A percentile compares a stretch with the other conserved stretches of the same genome.
Evolutionary conservation across 1,284 basidiomycete genomes (phyloP).

Genomic region (Apiotrichum siamense): DNA sequence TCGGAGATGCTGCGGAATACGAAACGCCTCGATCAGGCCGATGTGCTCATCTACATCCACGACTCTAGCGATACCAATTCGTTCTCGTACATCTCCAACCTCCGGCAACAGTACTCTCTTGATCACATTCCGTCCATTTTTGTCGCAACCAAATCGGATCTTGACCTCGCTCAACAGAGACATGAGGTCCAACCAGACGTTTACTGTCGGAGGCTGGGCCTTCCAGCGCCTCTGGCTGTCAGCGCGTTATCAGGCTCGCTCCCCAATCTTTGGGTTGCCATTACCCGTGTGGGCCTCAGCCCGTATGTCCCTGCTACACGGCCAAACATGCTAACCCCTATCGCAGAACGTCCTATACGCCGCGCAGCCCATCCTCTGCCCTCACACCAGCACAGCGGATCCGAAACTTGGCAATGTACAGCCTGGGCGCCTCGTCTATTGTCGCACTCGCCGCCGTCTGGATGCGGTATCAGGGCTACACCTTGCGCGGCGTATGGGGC

Average conservation of each 20-base stretch:
- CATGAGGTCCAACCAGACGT: slow-evolving; percentile 98
- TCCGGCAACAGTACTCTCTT: slow-evolving; percentile 93
- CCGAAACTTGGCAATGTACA: slow-evolving; percentile 25
- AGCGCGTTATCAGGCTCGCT: slow-evolving; percentile 64
- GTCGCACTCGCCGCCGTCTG: slow-evolving; percentile 32
- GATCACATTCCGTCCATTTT: slow-evolving; percentile 92
- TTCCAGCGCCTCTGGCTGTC: slow-evolving; percentile 85
- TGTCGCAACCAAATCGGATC: slow-evolving; percentile 97
- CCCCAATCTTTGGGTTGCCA: slow-evolving; percentile 44
- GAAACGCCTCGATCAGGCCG: slow-evolving; percentile 85
- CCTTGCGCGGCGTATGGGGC: slow-evolving; percentile 36
- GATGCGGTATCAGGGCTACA: slow-evolving; percentile 45
- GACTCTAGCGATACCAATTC: slow-evolving; percentile 98
- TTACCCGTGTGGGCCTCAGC: slow-evolving; percentile 43
- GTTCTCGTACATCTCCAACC: slow-evolving; percentile 95
- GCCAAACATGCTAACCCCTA: background rate
- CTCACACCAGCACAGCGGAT: slow-evolving; percentile 35
- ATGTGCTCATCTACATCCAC: slow-evolving; percentile 92
- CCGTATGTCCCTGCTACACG: slow-evolving; percentile 23
- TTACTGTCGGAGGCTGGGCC: slow-evolving; percentile 76
- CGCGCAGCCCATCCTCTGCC: slow-evolving; percentile 34
- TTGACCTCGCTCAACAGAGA: slow-evolving; percentile 91
- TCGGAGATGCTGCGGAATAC: slow-evolving; percentile 79
- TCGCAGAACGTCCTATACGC: slow-evolving; percentile 33
- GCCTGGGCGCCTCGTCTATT: slow-evolving; percentile 23